Conservation (phyloP, 306 rosid species). For the Calophaca sinica region DNA sequence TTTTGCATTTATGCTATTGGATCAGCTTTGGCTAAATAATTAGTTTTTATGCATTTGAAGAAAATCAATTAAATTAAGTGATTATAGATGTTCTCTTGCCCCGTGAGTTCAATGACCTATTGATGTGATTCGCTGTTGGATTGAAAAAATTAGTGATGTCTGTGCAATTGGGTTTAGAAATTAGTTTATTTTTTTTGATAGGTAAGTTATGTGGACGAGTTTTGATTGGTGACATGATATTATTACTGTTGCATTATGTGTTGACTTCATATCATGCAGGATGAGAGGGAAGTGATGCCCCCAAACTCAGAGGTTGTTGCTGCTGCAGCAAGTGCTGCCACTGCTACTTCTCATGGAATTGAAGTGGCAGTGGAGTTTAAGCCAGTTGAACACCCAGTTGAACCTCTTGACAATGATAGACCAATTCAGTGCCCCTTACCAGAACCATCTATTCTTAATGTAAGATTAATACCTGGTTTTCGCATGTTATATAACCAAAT, state of each 20-base stretch:
- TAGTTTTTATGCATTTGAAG: not conserved
- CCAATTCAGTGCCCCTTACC: constrained; percentile 93
- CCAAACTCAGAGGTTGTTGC: constrained; percentile 61
- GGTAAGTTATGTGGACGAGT: not conserved
- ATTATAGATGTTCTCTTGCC: not conserved
- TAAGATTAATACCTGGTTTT: constrained; percentile 53
- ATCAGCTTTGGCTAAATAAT: too few relatives aligned
- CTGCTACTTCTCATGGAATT: constrained; percentile 80
- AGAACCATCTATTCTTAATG: constrained; percentile 93
- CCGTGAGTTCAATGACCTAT: not conserved
- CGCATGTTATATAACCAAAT: not conserved
- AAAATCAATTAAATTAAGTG: constrained; percentile 15
- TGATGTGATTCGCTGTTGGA: constrained; percentile 27
- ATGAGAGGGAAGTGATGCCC: constrained; percentile 74
- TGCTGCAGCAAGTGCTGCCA: constrained; percentile 48
- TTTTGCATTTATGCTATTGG: too few relatives aligned
- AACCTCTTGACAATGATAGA: constrained; percentile 82
- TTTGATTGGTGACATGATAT: constrained; percentile 14
- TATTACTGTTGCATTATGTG: constrained; percentile 24
- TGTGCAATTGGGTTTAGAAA: not conserved
- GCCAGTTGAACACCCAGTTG: constrained; percentile 91
- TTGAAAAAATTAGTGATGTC: constrained; percentile 2
- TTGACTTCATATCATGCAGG: constrained; percentile 59
- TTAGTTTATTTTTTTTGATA: not conserved
- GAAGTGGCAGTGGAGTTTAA: constrained; percentile 93